Base-by-base conservation (phyloP, 257 asterid species). In the Nicotiana sylvestris region DNA sequence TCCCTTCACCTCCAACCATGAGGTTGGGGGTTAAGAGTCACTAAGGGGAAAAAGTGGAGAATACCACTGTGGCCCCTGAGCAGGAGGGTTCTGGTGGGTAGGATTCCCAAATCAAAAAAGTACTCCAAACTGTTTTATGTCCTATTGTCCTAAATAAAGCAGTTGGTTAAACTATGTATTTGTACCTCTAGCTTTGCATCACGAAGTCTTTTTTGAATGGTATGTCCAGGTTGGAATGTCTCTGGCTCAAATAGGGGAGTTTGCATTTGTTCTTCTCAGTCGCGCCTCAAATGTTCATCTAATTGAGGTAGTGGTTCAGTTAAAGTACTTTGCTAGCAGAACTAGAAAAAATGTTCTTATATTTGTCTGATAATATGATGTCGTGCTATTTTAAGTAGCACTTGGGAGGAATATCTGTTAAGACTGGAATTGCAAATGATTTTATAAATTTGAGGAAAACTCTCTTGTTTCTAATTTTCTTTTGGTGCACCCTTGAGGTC, bases 181-280 rank as follows among this genome's bases (percentile, higher is more conserved):
- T 74, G 27, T 33, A 27, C 25, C 39, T 74, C 62, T 74, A 57
- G 37, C 56, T 74, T 49, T 49, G 43, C 80, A 46, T 74, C 51
- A 74, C 27, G 4, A 27, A 74, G 80, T 74, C 62, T 49, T 74
- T 32, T 4, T 74, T 33, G 70, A 49, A 49, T 49, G 62, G 43
- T 49, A 27, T 49, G 39, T 87, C 68, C 89, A 94, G 98, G 98
- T 94, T 87, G 98, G 95, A 67, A 91, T 94, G 96, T 94, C 98
- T 67, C 91, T 94, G 83, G 97, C 98, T 21, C 98, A 94, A 87
- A 94, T 94, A 84, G 98, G 98, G 83, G 97, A 94, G 88, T 94
- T 94, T 84, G 97, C 97, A 62, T 94, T 94, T 84, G 97, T 94
- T 81, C 97, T 92, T 87, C 93, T 92, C 83, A 89, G 98, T 76